Conservation (phyloP, 2,329 filamentous ascomycete genomes). For the Aspergillus eucalypticola region DNA sequence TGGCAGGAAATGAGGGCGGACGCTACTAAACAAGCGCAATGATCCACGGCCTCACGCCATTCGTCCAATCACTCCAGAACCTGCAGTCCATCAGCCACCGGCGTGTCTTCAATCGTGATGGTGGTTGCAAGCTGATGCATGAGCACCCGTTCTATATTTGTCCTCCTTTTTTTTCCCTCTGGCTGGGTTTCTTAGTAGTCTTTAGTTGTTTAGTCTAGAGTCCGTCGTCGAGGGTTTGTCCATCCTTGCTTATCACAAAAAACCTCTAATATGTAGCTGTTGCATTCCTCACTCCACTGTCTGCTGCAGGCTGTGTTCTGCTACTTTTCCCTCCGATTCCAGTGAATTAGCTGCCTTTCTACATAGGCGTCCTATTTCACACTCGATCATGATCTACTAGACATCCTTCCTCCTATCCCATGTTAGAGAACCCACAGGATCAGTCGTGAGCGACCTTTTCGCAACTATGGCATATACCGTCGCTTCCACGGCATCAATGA, state of each 20-base stretch:
- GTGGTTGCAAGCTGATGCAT: not conserved
- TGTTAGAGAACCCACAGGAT: too few relatives aligned
- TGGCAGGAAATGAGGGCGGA: not conserved
- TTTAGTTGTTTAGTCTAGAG: not conserved
- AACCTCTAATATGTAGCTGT: not conserved
- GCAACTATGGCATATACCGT: conserved; percentile 2
- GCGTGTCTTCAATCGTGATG: not conserved
- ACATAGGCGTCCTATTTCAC: too few relatives aligned
- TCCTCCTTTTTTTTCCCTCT: not conserved
- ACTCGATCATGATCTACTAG: not conserved
- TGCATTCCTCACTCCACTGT: too few relatives aligned
- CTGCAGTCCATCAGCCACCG: not conserved
- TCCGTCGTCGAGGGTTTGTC: not conserved
- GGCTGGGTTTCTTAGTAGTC: not conserved
- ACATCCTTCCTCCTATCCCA: not conserved
- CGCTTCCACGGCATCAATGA: not conserved
- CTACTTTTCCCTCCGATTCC: too few relatives aligned
- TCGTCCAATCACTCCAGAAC: not conserved
- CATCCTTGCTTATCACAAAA: not conserved
- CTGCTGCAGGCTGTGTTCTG: too few relatives aligned
- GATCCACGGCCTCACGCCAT: not conserved
- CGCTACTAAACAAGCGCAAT: not conserved
- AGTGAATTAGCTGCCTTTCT: too few relatives aligned
- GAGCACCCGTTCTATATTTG: not conserved
- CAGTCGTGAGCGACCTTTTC: not conserved